Evolutionary conservation across 331 rosid species (phyloP), one percentile per base, ranked within the genome.

Genomic region (Rosa hybrid): DNA sequence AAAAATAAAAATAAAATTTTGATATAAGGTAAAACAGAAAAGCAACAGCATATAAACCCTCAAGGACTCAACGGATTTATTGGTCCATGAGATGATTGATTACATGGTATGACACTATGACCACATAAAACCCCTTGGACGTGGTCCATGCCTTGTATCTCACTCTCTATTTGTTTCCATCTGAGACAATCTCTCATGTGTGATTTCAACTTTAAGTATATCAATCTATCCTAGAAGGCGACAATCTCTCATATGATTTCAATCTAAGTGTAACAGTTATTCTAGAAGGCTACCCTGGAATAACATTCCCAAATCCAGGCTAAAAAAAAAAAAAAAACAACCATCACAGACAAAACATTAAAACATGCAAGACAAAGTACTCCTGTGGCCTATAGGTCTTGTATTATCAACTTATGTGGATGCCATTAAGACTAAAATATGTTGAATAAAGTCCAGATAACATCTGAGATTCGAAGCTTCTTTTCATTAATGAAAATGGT

Each of bases 191-290:
- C 56, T 4, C 25, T 57, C 44, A 30, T 30, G 8, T 7, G 41
- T 59, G 79, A 75, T 20, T 67, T 59, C 76, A 60, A 75, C 54
- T 59, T 51, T 13, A 56, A 7, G 68, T 74, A 54, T 39, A 54
- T 7, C 68, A 39, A 13, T 39, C 17, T 72, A 59, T 62, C 38
- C 25, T 25, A 63, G 42, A 25, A 63, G 20, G 69, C 27, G 7
- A 44, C 53, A 38, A 7, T 60, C 54, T 2, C 27, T 44, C 18
- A 10, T n/a, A 7, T 46, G 72, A 76, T 21, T 57, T 70, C 77
- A 64, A 76, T 65, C 63, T 54, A 60, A 14, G 23, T 76, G 27
- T 45, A 10, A 20, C 45, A 60, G 23, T 13, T 75, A 62, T 64
- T 30, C 20, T 25, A 65, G 71, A 34, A 14, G 46, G 46, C 0